Base-by-base conservation (phyloP, 345 rosid genomes). In the Euclidium syriacum region DNA sequence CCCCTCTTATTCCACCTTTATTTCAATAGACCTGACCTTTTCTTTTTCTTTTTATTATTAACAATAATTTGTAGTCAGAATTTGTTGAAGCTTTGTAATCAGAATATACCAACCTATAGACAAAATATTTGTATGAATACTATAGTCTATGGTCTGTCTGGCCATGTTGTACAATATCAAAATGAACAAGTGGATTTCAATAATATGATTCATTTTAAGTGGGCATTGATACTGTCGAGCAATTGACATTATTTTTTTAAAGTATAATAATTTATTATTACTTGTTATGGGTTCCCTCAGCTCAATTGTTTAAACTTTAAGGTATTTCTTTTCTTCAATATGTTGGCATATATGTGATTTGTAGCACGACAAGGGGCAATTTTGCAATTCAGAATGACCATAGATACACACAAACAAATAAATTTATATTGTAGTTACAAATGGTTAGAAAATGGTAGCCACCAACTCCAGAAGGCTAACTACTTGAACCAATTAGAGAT, bases 401-500 rank as follows among this genome's bases (percentile, higher is more conserved):
- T 15, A 54, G 14, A 41, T 11, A 9, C 30, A 24, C 20, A 52
- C 7, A 30, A 22, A 7, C 52, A 15, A 30, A 27, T 29, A 5
- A 29, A 5, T 9, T 5, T 30, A 59, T 58, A 22, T 58, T 26
- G 51, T 30, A 30, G 16, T 9, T 40, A 36, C 48, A 30, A 47
- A 39, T 70, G 58, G 64, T 71, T 71, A 49, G 70, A 63, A 70
- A 56, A 56, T 71, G 70, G 70, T 39, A 71, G 70, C 70, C 64
- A 71, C 75, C 65, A 70, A 38, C 52, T 34, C 10, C 36, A 36
- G 22, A 62, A 47, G 64, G 23, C 52, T 62, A 70, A 30, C 64
- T 62, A 70, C 58, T 53, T 38, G 25, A 70, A 61, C 62, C 42
- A 68, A 24, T 58, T 39, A 10, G 43, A 39, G 27, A 58, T 59